A percentile compares a stretch with the other conserved stretches of the same genome.
phyloP scores from a whole-genome alignment of 495 filamentous ascomycete genomes.

The Hypoxylon crocopeplum region DNA sequence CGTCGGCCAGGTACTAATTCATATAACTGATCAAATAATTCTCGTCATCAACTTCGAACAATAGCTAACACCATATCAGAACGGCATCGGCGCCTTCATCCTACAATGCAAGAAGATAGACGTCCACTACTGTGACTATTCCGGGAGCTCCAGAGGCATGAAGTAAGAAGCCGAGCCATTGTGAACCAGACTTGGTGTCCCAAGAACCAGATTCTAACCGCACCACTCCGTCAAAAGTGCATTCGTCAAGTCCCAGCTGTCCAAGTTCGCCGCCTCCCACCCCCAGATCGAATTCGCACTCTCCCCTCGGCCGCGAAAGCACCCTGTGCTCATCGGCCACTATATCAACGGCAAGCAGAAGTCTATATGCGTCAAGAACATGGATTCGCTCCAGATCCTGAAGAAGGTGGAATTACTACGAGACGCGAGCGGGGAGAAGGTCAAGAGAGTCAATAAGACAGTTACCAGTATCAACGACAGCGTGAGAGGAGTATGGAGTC shows the following conservation, averaged over 20 bases:
- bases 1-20: conserved; percentile 62
- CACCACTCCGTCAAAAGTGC: conserved; percentile 52
- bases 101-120: conserved; percentile 95
- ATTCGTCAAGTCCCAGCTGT: conserved; percentile 79
- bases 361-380: conserved; percentile 85
- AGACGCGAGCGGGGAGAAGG: conserved; percentile 86
- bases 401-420: conserved; percentile 81
- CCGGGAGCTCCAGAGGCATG: conserved; percentile 91
- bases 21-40: background rate
- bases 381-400: conserved; percentile 79
- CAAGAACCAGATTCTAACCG: background rate
- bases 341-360: conserved; percentile 92
- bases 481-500: conserved; percentile 93
- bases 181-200: no score
- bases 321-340: conserved; percentile 83
- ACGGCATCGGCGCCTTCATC: conserved; percentile 96
- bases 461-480: conserved; percentile 87
- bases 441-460: conserved; percentile 78
- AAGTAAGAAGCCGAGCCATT: conserved; percentile 67
- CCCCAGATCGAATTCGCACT: conserved; percentile 92
- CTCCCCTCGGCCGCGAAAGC: conserved; percentile 83
- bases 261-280: conserved; percentile 76
- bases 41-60: background rate
- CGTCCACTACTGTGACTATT: conserved; percentile 96
- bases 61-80: conserved; percentile 58